Conservation (phyloP, 768 basidiomycete genomes). For the Serendipita sp. region DNA sequence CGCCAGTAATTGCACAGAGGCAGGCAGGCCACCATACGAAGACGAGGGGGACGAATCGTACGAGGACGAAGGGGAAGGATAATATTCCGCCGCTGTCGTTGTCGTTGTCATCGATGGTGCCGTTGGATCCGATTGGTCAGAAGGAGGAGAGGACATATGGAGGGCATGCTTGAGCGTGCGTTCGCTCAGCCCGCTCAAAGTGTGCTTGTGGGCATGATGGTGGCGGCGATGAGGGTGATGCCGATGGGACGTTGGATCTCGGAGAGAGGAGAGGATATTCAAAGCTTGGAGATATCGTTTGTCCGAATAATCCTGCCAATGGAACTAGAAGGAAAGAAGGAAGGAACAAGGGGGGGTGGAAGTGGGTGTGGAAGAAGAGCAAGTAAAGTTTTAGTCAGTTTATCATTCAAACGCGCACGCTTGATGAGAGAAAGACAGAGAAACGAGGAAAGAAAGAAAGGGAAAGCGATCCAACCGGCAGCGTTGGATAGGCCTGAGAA, state of each 20-base stretch:
- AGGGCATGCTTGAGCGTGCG: no score
- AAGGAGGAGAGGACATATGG: no score
- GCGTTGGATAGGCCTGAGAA: background rate
- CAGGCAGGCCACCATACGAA: background rate
- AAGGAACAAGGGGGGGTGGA: background rate
- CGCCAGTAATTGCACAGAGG: background rate
- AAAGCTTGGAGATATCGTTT: constrained; percentile 16
- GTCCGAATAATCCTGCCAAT: constrained; percentile 58
- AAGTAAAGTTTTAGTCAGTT: background rate
- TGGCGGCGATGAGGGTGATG: background rate
- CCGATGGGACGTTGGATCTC: background rate
- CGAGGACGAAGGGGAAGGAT: background rate
- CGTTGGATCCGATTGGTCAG: no score
- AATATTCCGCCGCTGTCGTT: background rate
- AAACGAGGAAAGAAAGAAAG: background rate
- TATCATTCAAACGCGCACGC: background rate
- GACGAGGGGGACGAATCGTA: background rate
- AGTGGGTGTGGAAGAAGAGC: background rate
- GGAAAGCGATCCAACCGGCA: no score
- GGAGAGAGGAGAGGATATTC: background rate
- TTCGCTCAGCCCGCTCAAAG: background rate
- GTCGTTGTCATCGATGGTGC: background rate
- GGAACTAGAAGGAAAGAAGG: constrained; percentile 33
- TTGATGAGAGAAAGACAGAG: background rate
- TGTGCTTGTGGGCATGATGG: background rate